Evolutionary conservation across 1,284 basidiomycete genomes (phyloP).

Genomic region (Hypsizygus ulmarius): DNA sequence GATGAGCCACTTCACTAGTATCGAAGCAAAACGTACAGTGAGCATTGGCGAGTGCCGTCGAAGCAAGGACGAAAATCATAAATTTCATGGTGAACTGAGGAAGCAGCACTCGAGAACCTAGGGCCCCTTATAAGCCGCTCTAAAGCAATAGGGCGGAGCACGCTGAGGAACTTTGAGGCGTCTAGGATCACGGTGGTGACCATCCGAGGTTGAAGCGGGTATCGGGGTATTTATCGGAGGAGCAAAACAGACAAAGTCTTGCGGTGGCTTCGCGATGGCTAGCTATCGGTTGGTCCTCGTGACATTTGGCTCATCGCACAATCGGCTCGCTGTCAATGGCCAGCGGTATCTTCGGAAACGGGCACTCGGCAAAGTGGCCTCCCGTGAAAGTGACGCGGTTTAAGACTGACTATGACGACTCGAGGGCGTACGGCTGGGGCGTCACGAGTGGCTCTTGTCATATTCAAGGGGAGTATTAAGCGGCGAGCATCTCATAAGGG

Average conservation of each 20-base stretch:
- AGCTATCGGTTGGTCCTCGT: background rate
- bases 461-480: too few species aligned
- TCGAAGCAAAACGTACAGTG: constrained; percentile 33
- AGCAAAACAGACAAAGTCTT: background rate
- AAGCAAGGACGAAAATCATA: constrained; percentile 31
- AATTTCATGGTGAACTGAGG: constrained; percentile 25
- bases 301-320: background rate
- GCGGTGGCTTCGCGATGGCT: background rate
- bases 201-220: constrained; percentile 8
- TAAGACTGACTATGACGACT: too few species aligned
- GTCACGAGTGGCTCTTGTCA: too few species aligned
- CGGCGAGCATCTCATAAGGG: too few species aligned
- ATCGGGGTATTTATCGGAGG: constrained; percentile 12
- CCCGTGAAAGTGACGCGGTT: too few species aligned
- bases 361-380: background rate
- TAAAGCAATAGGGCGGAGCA: background rate
- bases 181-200: background rate
- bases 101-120: background rate
- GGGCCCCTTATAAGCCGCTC: background rate
- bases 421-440: too few species aligned
- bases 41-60: constrained; percentile 40
- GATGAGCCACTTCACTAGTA: background rate
- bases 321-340: background rate
- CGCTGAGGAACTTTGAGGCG: background rate
- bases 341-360: background rate